Evolutionary conservation across 805 yeast genomes (phyloP), one percentile per base, ranked within the genome.

Genomic region (Scheffersomyces ergatensis): DNA sequence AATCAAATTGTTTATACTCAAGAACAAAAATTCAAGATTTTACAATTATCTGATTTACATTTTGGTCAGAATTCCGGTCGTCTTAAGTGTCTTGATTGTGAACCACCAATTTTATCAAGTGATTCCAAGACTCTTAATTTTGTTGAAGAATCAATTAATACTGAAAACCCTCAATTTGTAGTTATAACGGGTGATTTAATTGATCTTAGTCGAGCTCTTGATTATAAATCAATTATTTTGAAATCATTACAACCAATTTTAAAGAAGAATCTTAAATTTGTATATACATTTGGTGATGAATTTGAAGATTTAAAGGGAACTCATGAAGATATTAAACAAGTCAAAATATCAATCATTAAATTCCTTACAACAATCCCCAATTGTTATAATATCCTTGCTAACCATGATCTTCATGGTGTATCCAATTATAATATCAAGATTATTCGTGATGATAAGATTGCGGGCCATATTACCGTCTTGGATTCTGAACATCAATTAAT

Each of bases 101-200:
- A 25, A 32, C 15, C 15, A 41, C n/a, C 42, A 42, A 16, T 55
- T 65, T 39, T 55, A 59, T 34, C 32, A 29, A 50, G 55, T 15
- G 71, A 66, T 38, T 41, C 45, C 29, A 49, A 50, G 33, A 66
- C 74, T 1, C 44, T 62, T 31, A 45, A 54, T 18, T 69, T 69
- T 44, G 42, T 70, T 9, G 48, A 52, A 16, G 31, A 47, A 4
- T 46, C 65, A 2, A 44, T 67, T 15, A 40, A 40, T 1, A 38
- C 40, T 6, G 74, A 69, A 43, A 46, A 40, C 3, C 65, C 70
- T 11, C 61, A 67, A 39, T 49, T 62, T 37, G 55, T 70, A 9
- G 57, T 70, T n/a, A 56, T 70, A 39, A 64, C 68, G 9, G 75
- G 75, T 2, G 75, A 70, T 45, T 47, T 67, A 41, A 51, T 68